A percentile compares a stretch with the other conserved stretches of the same genome.
phyloP scores from a whole-genome alignment of 179 eudicot genomes.

The Nepenthes alata region DNA sequence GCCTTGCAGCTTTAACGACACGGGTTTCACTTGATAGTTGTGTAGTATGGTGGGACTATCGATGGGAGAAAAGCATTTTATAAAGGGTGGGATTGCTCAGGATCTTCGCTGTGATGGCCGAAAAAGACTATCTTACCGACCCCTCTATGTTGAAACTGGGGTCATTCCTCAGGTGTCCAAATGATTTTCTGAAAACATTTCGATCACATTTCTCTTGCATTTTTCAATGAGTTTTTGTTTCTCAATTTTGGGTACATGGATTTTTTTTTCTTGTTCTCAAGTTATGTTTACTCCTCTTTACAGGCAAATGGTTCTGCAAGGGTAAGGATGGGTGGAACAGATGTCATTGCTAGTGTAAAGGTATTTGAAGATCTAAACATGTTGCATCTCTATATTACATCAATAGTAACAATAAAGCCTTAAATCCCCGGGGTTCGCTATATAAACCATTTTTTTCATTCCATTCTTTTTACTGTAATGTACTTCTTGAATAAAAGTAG shows the following conservation, averaged over 20 bases:
- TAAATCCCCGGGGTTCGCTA: too few relatives aligned
- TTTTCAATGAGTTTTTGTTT: neutral
- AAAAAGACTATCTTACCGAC: constrained; percentile 53
- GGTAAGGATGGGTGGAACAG: constrained; percentile 72
- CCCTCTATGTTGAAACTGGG: constrained; percentile 53
- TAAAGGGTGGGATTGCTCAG: constrained; percentile 83
- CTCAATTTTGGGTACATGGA: neutral
- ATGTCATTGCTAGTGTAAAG: constrained; percentile 91
- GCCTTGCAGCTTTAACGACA: too few relatives aligned
- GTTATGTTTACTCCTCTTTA: neutral
- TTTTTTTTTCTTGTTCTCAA: neutral
- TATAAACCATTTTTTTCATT: too few relatives aligned
- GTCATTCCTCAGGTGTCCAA: constrained; percentile 69
- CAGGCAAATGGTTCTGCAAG: constrained; percentile 92
- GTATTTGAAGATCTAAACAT: constrained; percentile 14
- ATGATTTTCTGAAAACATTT: neutral
- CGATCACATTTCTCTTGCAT: neutral
- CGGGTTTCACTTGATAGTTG: neutral
- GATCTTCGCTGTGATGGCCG: constrained; percentile 94
- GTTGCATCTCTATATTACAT: neutral
- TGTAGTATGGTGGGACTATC: constrained; percentile 73
- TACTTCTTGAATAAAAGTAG: too few relatives aligned
- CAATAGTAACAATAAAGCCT: neutral
- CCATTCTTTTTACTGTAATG: too few relatives aligned
- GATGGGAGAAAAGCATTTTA: constrained; percentile 62